Base-by-base conservation (phyloP, 306 rosid genomes). In the Macrotyloma uniflorum region DNA sequence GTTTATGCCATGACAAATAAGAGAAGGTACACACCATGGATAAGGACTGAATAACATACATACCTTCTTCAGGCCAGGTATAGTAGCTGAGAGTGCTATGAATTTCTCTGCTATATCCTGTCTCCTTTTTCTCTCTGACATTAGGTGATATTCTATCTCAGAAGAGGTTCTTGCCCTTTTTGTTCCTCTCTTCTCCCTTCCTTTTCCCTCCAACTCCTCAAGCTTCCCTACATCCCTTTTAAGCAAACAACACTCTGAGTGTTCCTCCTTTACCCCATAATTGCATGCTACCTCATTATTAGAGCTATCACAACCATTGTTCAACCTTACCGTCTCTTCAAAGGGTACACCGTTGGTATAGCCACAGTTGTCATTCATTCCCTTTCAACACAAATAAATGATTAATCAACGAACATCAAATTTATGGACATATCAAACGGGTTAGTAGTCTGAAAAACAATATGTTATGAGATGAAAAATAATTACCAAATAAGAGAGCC, bases 21-120 rank as follows among this genome's bases (percentile, higher is more conserved):
- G 23, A 50, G 55, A 6, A 6, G 58, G 5, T 51, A 51, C 5
- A 22, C 26, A 51, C 1, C 58, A 51, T 57, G 36, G n/a, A 23
- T 24, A 23, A 22, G 2, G 26, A 22, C 4, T 26, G 19, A 61
- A 14, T 5, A 59, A 59, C 20, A 28, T 19, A 20, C 4, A 59
- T 38, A 76, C 81, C 81, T 77, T 66, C 74, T 66, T 66, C 81
- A 77, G 51, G 33, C 30, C 81, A 36, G 81, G 81, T 7, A 77
- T 66, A 12, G 74, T 36, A 7, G 74, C 67, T 20, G 81, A 66
- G 6, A 77, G 81, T 50, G 81, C 74, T 9, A 65, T 38, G 50
- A 66, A 65, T 33, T 16, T 77, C 67, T 77, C 55, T 0, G 81
- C 8, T 22, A 77, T 36, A 13, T 65, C 28, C 40, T 65, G 65